Conservation (phyloP, 495 filamentous ascomycete genomes). For the Parmelia sp. region DNA sequence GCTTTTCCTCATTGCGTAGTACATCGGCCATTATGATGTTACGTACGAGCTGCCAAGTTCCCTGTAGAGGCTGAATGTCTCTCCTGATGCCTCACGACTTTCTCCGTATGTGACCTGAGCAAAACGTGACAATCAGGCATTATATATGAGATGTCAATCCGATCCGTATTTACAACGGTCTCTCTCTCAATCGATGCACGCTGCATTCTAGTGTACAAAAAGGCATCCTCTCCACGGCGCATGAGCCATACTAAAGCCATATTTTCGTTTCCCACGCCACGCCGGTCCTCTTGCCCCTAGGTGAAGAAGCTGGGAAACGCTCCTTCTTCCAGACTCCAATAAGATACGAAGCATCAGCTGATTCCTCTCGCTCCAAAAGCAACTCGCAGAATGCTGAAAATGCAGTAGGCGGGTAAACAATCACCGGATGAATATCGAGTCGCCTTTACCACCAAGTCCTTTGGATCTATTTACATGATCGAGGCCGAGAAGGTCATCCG, state of each 20-base stretch:
- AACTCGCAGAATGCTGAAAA: slow-evolving; percentile 5
- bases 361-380: not conserved
- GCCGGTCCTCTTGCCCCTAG: not conserved
- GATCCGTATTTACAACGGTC: not conserved
- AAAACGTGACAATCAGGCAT: not conserved
- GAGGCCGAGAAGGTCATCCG: slow-evolving; percentile 78
- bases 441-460: slow-evolving; percentile 52
- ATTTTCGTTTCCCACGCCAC: not conserved
- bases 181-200: not conserved
- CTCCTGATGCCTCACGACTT: too few relatives aligned
- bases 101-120: too few relatives aligned
- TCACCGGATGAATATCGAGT: slow-evolving; percentile 62
- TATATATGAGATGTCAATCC: not conserved
- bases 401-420: not conserved
- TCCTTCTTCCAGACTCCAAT: not conserved
- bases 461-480: slow-evolving; percentile 78
- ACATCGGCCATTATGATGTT: too few relatives aligned
- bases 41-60: too few relatives aligned
- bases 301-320: not conserved
- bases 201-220: not conserved
- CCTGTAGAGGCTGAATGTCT: too few relatives aligned
- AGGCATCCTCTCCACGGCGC: not conserved
- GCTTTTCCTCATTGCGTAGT: not conserved
- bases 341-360: not conserved
- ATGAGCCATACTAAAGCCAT: not conserved